Conservation (phyloP, 495 filamentous ascomycete genomes). For the Penicillium cinerascens region DNA sequence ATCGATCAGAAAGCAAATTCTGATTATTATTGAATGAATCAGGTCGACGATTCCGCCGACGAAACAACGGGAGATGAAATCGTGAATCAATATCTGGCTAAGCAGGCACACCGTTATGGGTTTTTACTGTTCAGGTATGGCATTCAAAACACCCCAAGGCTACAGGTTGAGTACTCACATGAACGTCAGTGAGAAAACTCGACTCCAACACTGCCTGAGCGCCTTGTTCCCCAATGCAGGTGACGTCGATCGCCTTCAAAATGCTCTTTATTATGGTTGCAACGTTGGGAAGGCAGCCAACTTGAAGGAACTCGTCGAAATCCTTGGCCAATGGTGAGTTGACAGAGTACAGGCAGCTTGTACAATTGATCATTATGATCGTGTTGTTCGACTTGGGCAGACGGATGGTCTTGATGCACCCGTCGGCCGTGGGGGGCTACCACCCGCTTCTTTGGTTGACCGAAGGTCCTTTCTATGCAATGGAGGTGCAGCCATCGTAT, state of each 20-base stretch:
- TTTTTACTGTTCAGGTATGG: too few species aligned
- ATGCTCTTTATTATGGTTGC: slow-evolving; percentile 22
- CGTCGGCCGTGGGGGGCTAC: slow-evolving; percentile 4
- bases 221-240: slow-evolving; percentile 27
- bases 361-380: slow-evolving; percentile 17
- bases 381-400: slow-evolving; percentile 11
- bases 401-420: slow-evolving; percentile 12
- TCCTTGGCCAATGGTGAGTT: slow-evolving; percentile 19
- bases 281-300: slow-evolving; percentile 22
- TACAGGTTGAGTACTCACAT: too few species aligned
- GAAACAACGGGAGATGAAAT: too few species aligned
- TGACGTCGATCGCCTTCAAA: slow-evolving; percentile 25
- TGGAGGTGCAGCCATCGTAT: slow-evolving; percentile 30
- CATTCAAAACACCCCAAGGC: too few species aligned
- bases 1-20: too few species aligned
- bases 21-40: too few species aligned
- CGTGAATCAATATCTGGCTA: too few species aligned
- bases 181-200: too few species aligned
- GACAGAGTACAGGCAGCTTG: slow-evolving; percentile 5
- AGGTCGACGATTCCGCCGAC: too few species aligned
- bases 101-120: too few species aligned
- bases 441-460: slow-evolving; percentile 20
- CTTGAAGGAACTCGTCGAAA: slow-evolving; percentile 7
- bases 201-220: too few species aligned
- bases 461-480: slow-evolving; percentile 26